Percentiles rank a stretch among this genome's conserved stretches.
These are phyloP conservation scores for Leishmania turanica DNA, from an alignment of 208 protist species.

Conservation along the genomic window DNA sequence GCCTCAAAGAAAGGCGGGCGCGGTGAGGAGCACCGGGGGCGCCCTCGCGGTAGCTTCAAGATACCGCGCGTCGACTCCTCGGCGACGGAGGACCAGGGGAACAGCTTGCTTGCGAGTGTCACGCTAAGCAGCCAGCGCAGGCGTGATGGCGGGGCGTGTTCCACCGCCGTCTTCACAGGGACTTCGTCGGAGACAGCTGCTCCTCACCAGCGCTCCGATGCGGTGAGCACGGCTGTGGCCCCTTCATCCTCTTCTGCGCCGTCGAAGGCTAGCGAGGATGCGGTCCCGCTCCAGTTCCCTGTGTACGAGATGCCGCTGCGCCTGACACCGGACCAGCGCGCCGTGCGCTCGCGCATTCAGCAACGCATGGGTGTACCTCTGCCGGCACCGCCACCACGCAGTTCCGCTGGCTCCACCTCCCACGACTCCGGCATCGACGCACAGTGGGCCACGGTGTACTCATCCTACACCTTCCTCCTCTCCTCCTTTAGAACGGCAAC, in stretches of 20 bases:
- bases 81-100: background rate
- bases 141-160: background rate
- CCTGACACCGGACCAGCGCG: slow-evolving; percentile 16
- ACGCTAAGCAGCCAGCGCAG: slow-evolving; percentile 3
- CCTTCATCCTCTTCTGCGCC: background rate
- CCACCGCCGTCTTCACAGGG: background rate
- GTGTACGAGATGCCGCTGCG: slow-evolving; percentile 18
- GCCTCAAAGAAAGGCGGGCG: slow-evolving; percentile 5
- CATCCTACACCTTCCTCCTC: slow-evolving; percentile 35
- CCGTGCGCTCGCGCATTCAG: slow-evolving; percentile 31
- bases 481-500: slow-evolving; percentile 16
- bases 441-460: slow-evolving; percentile 17
- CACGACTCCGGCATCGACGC: background rate
- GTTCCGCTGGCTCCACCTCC: background rate
- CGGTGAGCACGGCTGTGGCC: background rate
- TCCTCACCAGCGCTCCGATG: background rate
- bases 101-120: background rate
- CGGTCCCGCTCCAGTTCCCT: background rate
- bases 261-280: background rate
- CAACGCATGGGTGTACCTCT: slow-evolving; percentile 28
- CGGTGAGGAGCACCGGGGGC: slow-evolving; percentile 30
- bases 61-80: slow-evolving; percentile 1
- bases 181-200: background rate
- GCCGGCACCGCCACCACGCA: background rate
- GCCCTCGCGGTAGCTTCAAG: slow-evolving; percentile 28